Base-by-base conservation (phyloP, 2,329 filamentous ascomycete species). In the Lomentospora prolificans region DNA sequence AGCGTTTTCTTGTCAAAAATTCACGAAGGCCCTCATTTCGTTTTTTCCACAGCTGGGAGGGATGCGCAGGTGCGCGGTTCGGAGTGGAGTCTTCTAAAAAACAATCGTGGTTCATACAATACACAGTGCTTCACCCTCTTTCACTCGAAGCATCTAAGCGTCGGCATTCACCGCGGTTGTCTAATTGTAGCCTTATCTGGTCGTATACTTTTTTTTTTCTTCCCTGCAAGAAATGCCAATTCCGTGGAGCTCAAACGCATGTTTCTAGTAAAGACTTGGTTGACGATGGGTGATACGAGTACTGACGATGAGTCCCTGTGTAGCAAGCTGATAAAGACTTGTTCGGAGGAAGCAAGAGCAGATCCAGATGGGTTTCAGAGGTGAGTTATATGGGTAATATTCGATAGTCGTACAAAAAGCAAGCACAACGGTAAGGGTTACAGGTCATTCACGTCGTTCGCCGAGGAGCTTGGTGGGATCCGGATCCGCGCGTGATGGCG, bases 91-190 rank as follows among this genome's bases (percentile, higher is more conserved):
- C 71, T 73, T 74, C 68, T 73, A 75, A 36, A 39, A 17, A 48
- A 48, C 67, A 73, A 70, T 69, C 72, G 70, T 78, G 74, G 76
- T 78, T 76, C 76, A 78, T 74, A 77, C 75, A 76, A 78, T 71
- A 73, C 72, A 74, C 73, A 75, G 12, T 48, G 44, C 44, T 48
- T 48, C 44, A 48, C 44, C 44, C 75, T 75, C 58, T 70, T 71
- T 64, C 67, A 60, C 25, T 5, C 14, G 48, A 51, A 19, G 48
- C 10, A 22, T 51, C 48, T 12, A 51, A 22, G 28, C 24, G 48
- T 14, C n/a, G 7, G 39, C 39, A n/a, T n/a, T 7, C 17, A 22
- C 17, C n/a, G n/a, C n/a, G n/a, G 24, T 24, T 28, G 25, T 25
- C 22, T n/a, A 30, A 22, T 51, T 30, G 48, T 30, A 51, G 44